Percentiles rank a stretch among this genome's conserved stretches.
These are phyloP conservation scores for Lactarius tabidus DNA, from an alignment of 768 basidiomycete genomes.

Conservation along the genomic window DNA sequence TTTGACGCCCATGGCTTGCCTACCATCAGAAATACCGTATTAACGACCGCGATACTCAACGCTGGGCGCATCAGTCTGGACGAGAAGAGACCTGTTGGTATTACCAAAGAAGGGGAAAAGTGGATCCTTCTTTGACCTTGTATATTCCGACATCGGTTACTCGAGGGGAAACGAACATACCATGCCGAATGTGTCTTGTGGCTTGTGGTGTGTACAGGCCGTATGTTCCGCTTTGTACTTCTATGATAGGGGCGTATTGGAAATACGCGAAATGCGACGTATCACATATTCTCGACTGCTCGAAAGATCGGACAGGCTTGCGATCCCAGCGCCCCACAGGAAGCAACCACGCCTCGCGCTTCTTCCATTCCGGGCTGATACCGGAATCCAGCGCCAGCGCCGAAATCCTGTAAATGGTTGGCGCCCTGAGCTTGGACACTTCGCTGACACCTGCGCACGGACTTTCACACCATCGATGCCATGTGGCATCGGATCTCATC, in stretches of 20 bases:
- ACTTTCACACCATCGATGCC: not conserved
- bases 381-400: not conserved
- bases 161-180: not conserved
- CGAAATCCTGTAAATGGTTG: not conserved
- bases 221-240: constrained; percentile 12
- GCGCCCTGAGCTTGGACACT: constrained; percentile 13
- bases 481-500: constrained; percentile 15
- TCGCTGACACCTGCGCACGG: constrained; percentile 12
- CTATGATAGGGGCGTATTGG: constrained; percentile 5
- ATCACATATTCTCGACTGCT: not conserved
- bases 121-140: constrained; percentile 64
- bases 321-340: not conserved
- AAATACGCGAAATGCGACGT: constrained; percentile 4
- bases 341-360: not conserved
- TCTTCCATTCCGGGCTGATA: not conserved
- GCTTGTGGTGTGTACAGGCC: not conserved
- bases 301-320: constrained; percentile 1
- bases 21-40: constrained; percentile 83
- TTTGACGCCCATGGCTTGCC: constrained; percentile 81
- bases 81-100: constrained; percentile 79
- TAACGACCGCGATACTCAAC: constrained; percentile 84
- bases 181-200: constrained; percentile 3
- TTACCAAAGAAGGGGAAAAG: constrained; percentile 58
- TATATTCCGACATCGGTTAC: constrained; percentile 21
- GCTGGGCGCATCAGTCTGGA: constrained; percentile 88